A percentile compares a stretch with the other conserved stretches of the same genome.
Conservation (phyloP, 352 stramenopile genomes). For the Phytophthora constricta region DNA sequence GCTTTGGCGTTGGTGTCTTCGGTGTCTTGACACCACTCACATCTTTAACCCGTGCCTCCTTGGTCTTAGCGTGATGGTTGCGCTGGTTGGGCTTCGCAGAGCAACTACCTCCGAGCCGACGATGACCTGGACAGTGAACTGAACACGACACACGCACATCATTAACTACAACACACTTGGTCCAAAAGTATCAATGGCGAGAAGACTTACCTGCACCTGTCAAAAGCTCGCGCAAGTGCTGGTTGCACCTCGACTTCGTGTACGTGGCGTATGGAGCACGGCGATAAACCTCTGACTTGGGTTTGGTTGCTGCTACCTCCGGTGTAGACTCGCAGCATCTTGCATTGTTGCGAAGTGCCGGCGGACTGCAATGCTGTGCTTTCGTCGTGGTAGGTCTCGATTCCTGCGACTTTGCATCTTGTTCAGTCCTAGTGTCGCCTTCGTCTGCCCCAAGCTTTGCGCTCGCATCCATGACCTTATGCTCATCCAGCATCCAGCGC, state of each 20-base stretch:
- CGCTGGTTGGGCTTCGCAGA: background rate
- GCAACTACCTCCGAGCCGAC: background rate
- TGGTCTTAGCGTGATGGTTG: background rate
- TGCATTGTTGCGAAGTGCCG: background rate
- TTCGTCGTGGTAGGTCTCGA: no score
- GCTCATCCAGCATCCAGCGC: background rate
- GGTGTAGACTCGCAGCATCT: background rate
- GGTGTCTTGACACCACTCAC: no score
- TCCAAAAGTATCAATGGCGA: no score
- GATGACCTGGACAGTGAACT: background rate
- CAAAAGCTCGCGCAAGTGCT: slow-evolving; percentile 18
- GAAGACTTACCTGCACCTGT: no score
- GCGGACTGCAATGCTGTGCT: background rate
- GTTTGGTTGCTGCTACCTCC: background rate
- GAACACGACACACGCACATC: background rate
- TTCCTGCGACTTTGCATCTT: background rate
- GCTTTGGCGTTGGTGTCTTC: background rate
- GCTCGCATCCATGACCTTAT: background rate
- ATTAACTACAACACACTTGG: no score
- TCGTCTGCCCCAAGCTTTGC: no score
- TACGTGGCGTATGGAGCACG: background rate
- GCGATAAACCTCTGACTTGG: background rate
- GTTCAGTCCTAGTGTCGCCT: no score
- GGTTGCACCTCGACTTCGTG: slow-evolving; percentile 1
- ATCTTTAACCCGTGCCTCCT: background rate